Evolutionary conservation across 768 basidiomycete species (phyloP), one percentile per base, ranked within the genome.

Genomic region (Sporobolomyces phaffii): DNA sequence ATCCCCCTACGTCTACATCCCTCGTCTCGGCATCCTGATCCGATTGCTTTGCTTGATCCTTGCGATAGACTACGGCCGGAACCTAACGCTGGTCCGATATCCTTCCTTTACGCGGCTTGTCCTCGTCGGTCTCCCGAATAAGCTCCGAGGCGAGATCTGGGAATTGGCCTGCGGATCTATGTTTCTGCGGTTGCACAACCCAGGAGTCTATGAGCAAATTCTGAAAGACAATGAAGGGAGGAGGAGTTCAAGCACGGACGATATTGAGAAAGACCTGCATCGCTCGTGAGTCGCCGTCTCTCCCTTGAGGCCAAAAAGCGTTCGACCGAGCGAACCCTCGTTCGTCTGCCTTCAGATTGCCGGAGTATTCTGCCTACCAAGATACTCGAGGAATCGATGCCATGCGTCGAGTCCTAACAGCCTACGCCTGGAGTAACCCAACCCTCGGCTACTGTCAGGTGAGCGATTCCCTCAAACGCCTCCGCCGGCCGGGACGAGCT

Each of bases 251-350:
- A 91, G 91, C 71, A 94, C 93, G 1, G 96, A 99, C 75, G 96
- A 99, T 76, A 99, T 99, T 47, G 96, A 98, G 80, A 99, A 99
- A 77, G 96, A 99, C 77, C 78, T 99, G 31, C 93, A 96, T 78
- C 83, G 96, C 40, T 75, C 75, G 60, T 65, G 31, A 14, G 63
- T 60, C 10, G 2, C 7, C 34, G 5, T 17, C 20, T 4, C 24
- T 44, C 26, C n/a, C n/a, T n/a, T n/a, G n/a, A n/a, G n/a, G n/a
- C n/a, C n/a, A n/a, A n/a, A n/a, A n/a, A n/a, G n/a, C n/a, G n/a
- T n/a, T n/a, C n/a, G n/a, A n/a, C n/a, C n/a, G n/a, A n/a, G n/a
- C n/a, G n/a, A n/a, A n/a, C n/a, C n/a, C n/a, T n/a, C n/a, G n/a
- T n/a, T n/a, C n/a, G n/a, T n/a, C n/a, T n/a, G n/a, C n/a, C n/a